Base-by-base conservation (phyloP, 2,329 filamentous ascomycete genomes). In the Colletotrichum melonis region DNA sequence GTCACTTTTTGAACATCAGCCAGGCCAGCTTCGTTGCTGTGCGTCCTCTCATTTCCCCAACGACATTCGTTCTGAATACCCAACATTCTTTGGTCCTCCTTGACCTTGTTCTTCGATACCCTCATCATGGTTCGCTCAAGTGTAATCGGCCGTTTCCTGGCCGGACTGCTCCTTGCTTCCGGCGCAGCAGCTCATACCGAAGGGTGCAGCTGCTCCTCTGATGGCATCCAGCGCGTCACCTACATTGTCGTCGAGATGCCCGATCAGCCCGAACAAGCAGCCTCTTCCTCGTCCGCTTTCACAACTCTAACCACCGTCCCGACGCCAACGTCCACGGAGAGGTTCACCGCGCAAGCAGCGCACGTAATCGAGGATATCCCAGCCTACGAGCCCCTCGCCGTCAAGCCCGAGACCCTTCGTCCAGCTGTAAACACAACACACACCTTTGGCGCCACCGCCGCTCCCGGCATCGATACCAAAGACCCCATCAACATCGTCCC, bases 381-480 rank as follows among this genome's bases (percentile, higher is more conserved):
- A 46, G 14, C 60, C 24, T 73, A 38, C 22, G 67, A 74, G 58
- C 54, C 58, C 7, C 2, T 73, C 30, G 64, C 55, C 56, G 42
- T 24, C 57, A 70, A 70, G 67, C 72, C 72, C 32, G 59, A 73
- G 63, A 24, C 67, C 16, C 80, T 82, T 22, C 78, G 81, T 3
- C 71, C 72, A 1, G 71, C 74, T 22, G 78, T 81, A 35, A 81
- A 83, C 59, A 67, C 60, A 5, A 75, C 72, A 12, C 69, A 76
- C 55, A 75, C 73, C 11, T 76, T 76, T 32, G 73, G 73, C 4
- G 74, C 75, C 16, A 59, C 49, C 30, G 30, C 63, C n/a, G 67
- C 59, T 3, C 75, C 75, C 1, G 52, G 42, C 12, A 19, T 73
- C 38, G 69, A 76, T 55, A 67, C 63, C 19, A 67, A 58, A 38